Evolutionary conservation across 108 stramenopile genomes (phyloP).

Genomic region (Pinguiococcus pyrenoidosus): DNA sequence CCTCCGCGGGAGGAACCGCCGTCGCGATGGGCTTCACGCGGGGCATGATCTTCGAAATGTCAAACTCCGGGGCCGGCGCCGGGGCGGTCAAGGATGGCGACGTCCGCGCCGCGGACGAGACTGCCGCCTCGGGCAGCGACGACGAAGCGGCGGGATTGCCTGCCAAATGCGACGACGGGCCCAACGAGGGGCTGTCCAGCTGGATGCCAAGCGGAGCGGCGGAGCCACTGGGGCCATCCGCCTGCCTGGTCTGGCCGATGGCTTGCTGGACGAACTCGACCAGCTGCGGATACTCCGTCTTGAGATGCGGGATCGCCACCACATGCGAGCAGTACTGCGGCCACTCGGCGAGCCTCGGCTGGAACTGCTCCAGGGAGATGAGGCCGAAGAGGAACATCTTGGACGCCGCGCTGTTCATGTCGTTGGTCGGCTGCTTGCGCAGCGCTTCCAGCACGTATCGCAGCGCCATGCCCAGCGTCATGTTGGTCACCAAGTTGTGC

Average conservation of each 20-base stretch:
- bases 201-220: too few species aligned
- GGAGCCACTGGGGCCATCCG: too few species aligned
- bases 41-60: constrained; percentile 20
- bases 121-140: background rate
- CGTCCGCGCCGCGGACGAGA: background rate
- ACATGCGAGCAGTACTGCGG: constrained; percentile 97
- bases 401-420: constrained; percentile 27
- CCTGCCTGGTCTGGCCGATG: too few species aligned
- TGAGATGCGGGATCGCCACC: constrained; percentile 88
- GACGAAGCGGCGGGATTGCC: background rate
- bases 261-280: too few species aligned
- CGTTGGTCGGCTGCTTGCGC: constrained; percentile 40
- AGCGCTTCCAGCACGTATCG: constrained; percentile 94
- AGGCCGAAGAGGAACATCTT: constrained; percentile 98
- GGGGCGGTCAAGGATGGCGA: background rate
- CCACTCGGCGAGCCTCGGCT: constrained; percentile 88
- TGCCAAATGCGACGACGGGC: too few species aligned
- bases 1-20: constrained; percentile 63
- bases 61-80: constrained; percentile 1
- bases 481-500: constrained; percentile 90
- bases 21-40: constrained; percentile 45
- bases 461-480: constrained; percentile 92
- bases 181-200: too few species aligned
- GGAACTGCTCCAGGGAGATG: constrained; percentile 95
- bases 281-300: constrained; percentile 60